phyloP scores from a whole-genome alignment of 257 asterid genomes.

The Galeopsis tetrahit region DNA sequence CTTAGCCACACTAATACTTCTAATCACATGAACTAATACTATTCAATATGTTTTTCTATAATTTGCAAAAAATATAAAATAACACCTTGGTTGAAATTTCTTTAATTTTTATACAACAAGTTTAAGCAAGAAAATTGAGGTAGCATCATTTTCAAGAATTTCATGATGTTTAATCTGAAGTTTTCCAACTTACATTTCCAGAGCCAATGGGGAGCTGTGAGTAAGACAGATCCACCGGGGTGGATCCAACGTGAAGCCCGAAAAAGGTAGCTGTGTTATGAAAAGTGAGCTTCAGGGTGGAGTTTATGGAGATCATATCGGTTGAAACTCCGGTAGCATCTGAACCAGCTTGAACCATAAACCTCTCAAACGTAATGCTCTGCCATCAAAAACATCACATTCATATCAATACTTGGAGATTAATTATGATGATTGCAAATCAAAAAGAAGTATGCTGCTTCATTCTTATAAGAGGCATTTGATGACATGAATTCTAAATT shows the following conservation, averaged over 20 bases:
- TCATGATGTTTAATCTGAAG: not conserved
- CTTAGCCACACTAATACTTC: too few relatives aligned
- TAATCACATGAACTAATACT: too few relatives aligned
- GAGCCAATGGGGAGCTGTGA: constrained; percentile 63
- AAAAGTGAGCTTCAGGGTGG: constrained; percentile 62
- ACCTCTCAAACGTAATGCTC: constrained; percentile 70
- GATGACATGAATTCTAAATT: not conserved
- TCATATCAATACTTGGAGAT: not conserved
- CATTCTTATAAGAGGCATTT: not conserved
- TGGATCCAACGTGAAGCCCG: constrained; percentile 76
- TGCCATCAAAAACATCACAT: constrained; percentile 33
- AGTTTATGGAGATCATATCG: constrained; percentile 75
- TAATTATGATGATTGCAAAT: not conserved
- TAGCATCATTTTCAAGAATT: not conserved
- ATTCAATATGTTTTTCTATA: too few relatives aligned
- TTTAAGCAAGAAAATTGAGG: constrained; percentile 6
- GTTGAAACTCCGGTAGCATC: constrained; percentile 70
- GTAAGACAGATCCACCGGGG: constrained; percentile 63
- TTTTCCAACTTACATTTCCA: constrained; percentile 56
- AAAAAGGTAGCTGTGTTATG: constrained; percentile 73
- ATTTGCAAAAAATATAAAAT: too few relatives aligned
- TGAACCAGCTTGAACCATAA: constrained; percentile 76
- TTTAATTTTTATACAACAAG: not conserved
- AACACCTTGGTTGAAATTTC: too few relatives aligned
- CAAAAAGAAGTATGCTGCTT: too few relatives aligned